Base-by-base conservation (phyloP, 257 asterid species). In the Oldenlandia corymbosa region DNA sequence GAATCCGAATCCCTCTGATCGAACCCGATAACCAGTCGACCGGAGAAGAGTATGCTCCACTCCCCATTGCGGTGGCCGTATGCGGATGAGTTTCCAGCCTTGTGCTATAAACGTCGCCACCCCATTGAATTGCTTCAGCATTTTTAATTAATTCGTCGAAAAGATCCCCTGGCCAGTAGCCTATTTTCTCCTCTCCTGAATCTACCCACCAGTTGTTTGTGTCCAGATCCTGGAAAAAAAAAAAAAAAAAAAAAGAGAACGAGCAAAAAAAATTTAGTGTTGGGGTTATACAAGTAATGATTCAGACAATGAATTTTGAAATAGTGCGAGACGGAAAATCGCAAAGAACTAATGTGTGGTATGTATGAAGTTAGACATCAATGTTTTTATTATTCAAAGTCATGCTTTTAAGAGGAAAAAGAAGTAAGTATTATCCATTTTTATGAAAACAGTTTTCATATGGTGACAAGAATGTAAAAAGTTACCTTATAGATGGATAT, bases 51-150 rank as follows among this genome's bases (percentile, higher is more conserved):
- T 68, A 82, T 0, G 9, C 9, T 7, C 96, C 95, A 2, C 77
- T 86, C 2, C 95, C 95, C 95, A 86, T 86, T 1, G 31, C 81
- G 0, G 93, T 84, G 4, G 54, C 45, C 0, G 92, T 84, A 58
- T 81, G 88, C 0, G 95, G 95, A 52, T 24, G 74, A 30, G 31
- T 42, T 4, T 3, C 16, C 1, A 86, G 83, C 11, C 60, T 72
- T 5, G 72, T 8, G 75, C 92, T 88, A n/a, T 80, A 83, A 46
- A 88, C 92, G 43, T 88, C 95, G 10, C 95, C 96, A 5, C 90
- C 96, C 95, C 92, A 84, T 23, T 85, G 84, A 5, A 72, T 92
- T 0, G 78, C 78, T 5, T 46, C 55, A 0, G 92, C 90, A 17
- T 76, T 85, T 0, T 16, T 0, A 0, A 20, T 56, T 10, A 82